phyloP scores from a whole-genome alignment of 495 filamentous ascomycete species.

The Lentithecium fluviatile region DNA sequence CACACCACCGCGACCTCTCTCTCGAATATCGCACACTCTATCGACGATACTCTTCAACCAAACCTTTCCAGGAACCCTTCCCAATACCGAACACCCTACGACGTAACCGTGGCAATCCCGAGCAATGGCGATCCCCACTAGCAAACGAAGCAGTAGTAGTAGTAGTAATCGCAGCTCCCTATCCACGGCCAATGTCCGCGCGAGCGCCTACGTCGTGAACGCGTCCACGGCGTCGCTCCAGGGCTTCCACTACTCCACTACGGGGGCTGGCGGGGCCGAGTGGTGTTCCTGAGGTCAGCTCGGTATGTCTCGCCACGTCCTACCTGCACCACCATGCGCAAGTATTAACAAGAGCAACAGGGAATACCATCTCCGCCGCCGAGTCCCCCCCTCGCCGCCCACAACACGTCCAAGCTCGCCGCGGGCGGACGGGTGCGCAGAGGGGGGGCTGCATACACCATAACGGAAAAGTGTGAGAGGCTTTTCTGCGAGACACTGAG shows the following conservation, averaged over 20 bases:
- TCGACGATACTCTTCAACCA: background rate
- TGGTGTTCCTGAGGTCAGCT: slow-evolving; percentile 97
- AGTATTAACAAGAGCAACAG: slow-evolving; percentile 26
- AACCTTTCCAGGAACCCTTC: background rate
- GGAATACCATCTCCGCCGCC: slow-evolving; percentile 69
- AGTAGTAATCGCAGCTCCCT: slow-evolving; percentile 62
- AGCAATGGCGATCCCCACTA: slow-evolving; percentile 49
- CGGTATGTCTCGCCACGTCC: slow-evolving; percentile 38
- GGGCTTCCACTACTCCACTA: slow-evolving; percentile 94
- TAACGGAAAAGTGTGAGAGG: slow-evolving; percentile 99
- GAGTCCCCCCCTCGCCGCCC: slow-evolving; percentile 80
- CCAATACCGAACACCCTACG: slow-evolving; percentile 13
- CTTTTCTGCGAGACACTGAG: slow-evolving; percentile 96
- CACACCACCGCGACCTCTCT: background rate
- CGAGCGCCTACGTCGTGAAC: slow-evolving; percentile 76
- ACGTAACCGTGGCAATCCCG: slow-evolving; percentile 43
- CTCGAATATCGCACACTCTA: background rate
- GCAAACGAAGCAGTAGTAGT: slow-evolving; percentile 65
- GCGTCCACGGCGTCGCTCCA: slow-evolving; percentile 58
- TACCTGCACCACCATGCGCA: no score
- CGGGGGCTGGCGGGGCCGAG: slow-evolving; percentile 79
- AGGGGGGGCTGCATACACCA: slow-evolving; percentile 90
- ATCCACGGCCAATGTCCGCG: slow-evolving; percentile 62
- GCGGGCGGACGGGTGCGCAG: slow-evolving; percentile 51
- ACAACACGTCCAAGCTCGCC: slow-evolving; percentile 44